Base-by-base conservation (phyloP, 768 basidiomycete species). In the Piloderma croceum region DNA sequence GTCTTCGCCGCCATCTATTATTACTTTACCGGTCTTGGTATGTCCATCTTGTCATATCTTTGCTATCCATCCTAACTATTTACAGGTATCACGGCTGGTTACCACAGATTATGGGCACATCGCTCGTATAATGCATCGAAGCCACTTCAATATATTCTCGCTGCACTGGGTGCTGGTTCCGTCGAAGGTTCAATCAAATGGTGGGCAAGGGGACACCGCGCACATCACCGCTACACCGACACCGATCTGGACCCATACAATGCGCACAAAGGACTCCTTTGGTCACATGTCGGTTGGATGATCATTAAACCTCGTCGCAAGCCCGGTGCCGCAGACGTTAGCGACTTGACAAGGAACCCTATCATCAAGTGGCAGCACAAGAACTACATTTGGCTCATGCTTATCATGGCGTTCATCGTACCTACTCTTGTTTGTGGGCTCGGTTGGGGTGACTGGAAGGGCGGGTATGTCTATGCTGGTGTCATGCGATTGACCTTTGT, bases 1-100 rank as follows among this genome's bases (percentile, higher is more conserved):
- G 36, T 83, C n/a, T 88, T 73, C 65, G 54, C 69, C 39, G 68
- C 81, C 41, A 38, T 77, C 31, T 88, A 85, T 63, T 88, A 88
- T 60, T 85, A 75, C 57, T 65, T 81, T 57, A 88, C 84, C 6
- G 94, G 92, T 25, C 73, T 94, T 12, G 90, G 88, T 80, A 58
- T 50, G 76, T 69, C 69, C 15, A 29, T 9, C 27, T 9, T 33
- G 3, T 22, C 24, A n/a, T 24, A 21, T 9, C 27, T 15, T 9
- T 29, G 27, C 27, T 29, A 9, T 9, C 27, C n/a, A n/a, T n/a
- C 31, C 33, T 35, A 25, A 41, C 18, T 29, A 10, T 19, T 27
- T 24, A 25, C 20, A 38, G 52, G 60, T 15, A 57, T 64, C 43
- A 60, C 58, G 13, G 37, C 62, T 42, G 74, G 74, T 23, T 76